Evolutionary conservation across 139 green algal genomes (phyloP), one percentile per base, ranked within the genome.

Genomic region (Chlorella sp.): DNA sequence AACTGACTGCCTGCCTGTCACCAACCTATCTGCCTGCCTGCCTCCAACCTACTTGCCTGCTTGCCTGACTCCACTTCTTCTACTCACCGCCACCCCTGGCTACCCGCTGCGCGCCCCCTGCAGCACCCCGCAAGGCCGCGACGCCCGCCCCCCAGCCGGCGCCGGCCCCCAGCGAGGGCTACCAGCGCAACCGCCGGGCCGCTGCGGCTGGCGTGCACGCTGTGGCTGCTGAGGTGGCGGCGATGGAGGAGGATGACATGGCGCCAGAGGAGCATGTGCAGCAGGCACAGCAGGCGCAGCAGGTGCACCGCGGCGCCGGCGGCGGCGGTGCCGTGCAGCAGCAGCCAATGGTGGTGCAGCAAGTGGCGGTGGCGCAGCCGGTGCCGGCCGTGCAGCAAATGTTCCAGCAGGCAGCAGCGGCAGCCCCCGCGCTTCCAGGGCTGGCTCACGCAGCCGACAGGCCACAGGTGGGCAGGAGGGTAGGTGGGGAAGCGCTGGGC

Each of bases 381-480:
- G 64, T 57, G 48, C 37, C n/a, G 36, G 66, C 40, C 15, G 36
- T 60, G 83, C 28, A 24, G 15, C 61, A 40, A 64, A 39, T 81
- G 34, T 81, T 53, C 22, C 75, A 85, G 79, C 78, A 83, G 39
- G 26, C 34, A 24, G 39, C 39, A 40, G 24, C 30, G 39, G 28
- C 71, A 30, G 71, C 68, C n/a, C 91, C 87, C 60, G 86, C 82
- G 28, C 78, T 81, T 39, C 34, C 88, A 1, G 89, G 90, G 18
- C 85, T 96, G 18, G 60, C 87, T 42, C 80, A 94, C n/a, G 77
- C 88, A 2, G 90, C 91, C 24, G 85, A 90, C 28, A 69, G 91
- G 83, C 93, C 93, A 24, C 93, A 94, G 91, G 92, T 92, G 57
- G 40, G 48, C 48, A 57, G 9, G 48, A 57, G 48, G 48, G 48